Evolutionary conservation across 208 protist species (phyloP).

Genomic region (Naegleria gruberi): DNA sequence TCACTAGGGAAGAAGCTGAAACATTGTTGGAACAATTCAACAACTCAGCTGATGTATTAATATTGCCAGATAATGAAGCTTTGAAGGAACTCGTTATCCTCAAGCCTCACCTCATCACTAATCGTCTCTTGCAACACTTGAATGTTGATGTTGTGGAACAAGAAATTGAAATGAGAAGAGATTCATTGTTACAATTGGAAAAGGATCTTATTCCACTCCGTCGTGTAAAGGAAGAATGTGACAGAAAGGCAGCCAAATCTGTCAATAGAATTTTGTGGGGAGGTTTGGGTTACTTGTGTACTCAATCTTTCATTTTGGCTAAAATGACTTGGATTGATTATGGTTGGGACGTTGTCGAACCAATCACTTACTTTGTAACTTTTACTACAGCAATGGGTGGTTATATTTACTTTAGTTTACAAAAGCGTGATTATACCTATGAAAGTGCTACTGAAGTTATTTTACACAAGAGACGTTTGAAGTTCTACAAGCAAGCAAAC

Average conservation of each 20-base stretch:
- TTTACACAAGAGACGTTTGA: not conserved
- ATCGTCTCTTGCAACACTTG: not conserved
- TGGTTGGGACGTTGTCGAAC: slow-evolving; percentile 33
- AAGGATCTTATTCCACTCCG: not conserved
- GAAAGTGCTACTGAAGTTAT: not conserved
- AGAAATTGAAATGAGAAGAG: not conserved
- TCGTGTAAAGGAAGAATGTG: not conserved
- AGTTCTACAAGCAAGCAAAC: not conserved
- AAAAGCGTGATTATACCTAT: slow-evolving; percentile 17
- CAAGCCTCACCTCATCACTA: not conserved
- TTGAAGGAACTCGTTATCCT: not conserved
- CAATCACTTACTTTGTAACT: slow-evolving; percentile 27
- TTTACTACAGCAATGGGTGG: not conserved
- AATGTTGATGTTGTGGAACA: not conserved
- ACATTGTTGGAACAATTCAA: not conserved
- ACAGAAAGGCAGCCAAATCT: not conserved
- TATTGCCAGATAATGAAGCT: not conserved
- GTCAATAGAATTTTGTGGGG: not conserved
- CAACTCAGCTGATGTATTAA: not conserved
- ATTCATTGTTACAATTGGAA: not conserved
- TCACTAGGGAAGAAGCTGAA: not conserved
- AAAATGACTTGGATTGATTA: slow-evolving; percentile 32
- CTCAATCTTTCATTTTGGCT: not conserved
- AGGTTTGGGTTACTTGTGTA: not conserved
- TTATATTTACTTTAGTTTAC: slow-evolving; percentile 20